Percentiles rank a stretch among this genome's conserved stretches.
phyloP scores from a whole-genome alignment of 768 basidiomycete species.

The Leucocoprinus leucothites region DNA sequence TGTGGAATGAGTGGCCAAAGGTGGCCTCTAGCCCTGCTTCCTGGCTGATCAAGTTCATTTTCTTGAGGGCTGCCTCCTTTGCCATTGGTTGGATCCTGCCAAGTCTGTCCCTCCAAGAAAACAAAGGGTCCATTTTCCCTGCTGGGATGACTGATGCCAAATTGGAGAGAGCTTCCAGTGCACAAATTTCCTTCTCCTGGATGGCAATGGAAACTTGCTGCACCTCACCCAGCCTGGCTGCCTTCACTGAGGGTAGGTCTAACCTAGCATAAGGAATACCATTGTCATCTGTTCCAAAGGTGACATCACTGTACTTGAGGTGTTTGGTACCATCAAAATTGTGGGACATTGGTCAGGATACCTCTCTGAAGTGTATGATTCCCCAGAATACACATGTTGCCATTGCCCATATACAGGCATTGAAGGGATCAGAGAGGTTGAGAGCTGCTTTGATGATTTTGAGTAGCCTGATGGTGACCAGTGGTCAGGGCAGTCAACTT shows the following conservation, averaged over 20 bases:
- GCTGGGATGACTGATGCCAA: constrained; percentile 25
- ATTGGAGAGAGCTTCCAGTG: constrained; percentile 28
- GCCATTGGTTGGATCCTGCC: constrained; percentile 28
- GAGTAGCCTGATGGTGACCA: constrained; percentile 31
- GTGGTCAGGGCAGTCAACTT: constrained; percentile 26
- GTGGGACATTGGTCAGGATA: constrained; percentile 20
- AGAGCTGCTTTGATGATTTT: constrained; percentile 19
- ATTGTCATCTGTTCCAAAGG: constrained; percentile 21
- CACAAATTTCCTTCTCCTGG: constrained; percentile 22
- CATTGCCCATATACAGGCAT: constrained; percentile 38
- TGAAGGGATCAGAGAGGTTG: constrained; percentile 27
- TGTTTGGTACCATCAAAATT: constrained; percentile 21
- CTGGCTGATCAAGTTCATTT: constrained; percentile 27
- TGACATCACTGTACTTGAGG: constrained; percentile 20
- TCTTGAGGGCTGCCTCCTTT: constrained; percentile 19
- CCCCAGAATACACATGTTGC: constrained; percentile 36
- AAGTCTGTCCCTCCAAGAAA: constrained; percentile 29
- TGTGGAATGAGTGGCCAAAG: constrained; percentile 41
- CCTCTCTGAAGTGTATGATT: constrained; percentile 35
- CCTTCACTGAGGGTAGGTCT: constrained; percentile 33
- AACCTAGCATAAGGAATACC: constrained; percentile 25
- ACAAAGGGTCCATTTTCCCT: constrained; percentile 24
- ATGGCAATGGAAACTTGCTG: constrained; percentile 25
- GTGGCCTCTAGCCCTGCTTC: constrained; percentile 25
- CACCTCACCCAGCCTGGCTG: constrained; percentile 28